Evolutionary conservation across 352 stramenopile species (phyloP).

Genomic region (Phytophthora boehmeriae): DNA sequence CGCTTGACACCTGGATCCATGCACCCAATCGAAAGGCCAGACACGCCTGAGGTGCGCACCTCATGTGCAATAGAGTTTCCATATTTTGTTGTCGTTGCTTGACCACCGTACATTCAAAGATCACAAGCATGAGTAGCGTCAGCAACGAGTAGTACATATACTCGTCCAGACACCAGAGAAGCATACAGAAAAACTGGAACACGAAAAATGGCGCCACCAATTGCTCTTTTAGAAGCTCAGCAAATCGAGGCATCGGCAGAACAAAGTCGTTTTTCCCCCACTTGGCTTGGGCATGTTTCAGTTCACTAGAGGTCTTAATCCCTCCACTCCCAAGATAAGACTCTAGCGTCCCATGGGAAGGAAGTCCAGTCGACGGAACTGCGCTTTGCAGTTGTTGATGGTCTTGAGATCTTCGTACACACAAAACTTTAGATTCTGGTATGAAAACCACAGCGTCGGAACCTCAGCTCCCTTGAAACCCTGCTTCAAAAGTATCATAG

Average conservation of each 20-base stretch:
- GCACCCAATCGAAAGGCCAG: slow-evolving; percentile 88
- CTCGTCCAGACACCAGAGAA: slow-evolving; percentile 99
- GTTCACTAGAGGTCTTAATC: slow-evolving; percentile 37
- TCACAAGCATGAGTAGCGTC: slow-evolving; percentile 97
- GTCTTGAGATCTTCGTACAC: slow-evolving; percentile 59
- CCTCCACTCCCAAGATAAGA: slow-evolving; percentile 67
- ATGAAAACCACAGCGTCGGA: slow-evolving; percentile 72
- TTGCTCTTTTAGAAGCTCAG: slow-evolving; percentile 97
- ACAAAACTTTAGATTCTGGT: slow-evolving; percentile 84
- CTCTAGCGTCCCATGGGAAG: slow-evolving; percentile 53
- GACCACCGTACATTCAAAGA: slow-evolving; percentile 98
- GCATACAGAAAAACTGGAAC: slow-evolving; percentile 99
- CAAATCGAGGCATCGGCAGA: slow-evolving; percentile 94
- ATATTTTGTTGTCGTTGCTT: slow-evolving; percentile 96
- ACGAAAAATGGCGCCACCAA: slow-evolving; percentile 98
- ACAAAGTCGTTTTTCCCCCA: slow-evolving; percentile 93
- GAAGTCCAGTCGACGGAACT: slow-evolving; percentile 81
- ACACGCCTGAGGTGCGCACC: slow-evolving; percentile 82
- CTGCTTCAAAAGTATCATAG: slow-evolving; percentile 1
- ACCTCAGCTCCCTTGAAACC: slow-evolving; percentile 23
- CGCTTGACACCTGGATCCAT: slow-evolving; percentile 86
- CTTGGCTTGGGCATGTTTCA: slow-evolving; percentile 54
- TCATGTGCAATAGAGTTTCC: slow-evolving; percentile 94
- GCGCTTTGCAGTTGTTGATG: slow-evolving; percentile 47
- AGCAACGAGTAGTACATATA: slow-evolving; percentile 99